Evolutionary conservation across 2,329 filamentous ascomycete species (phyloP).

Genomic region (Cladophialophora psammophila): DNA sequence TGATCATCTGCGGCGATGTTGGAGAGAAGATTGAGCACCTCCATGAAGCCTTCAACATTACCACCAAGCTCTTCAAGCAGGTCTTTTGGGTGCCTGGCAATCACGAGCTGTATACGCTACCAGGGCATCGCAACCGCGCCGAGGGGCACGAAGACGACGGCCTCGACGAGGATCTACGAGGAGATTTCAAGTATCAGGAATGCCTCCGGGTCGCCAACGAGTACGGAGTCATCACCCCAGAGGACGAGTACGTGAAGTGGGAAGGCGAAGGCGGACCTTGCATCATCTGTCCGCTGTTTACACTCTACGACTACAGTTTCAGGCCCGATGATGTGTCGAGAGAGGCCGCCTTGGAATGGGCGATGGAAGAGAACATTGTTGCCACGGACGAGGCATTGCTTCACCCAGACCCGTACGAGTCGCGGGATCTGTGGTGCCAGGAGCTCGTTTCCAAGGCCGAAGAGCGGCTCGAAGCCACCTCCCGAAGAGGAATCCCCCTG

Average conservation of each 20-base stretch:
- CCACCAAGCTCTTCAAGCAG: conserved; percentile 40
- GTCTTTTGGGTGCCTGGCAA: conserved; percentile 63
- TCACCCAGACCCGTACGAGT: conserved; percentile 38
- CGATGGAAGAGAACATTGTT: conserved; percentile 38
- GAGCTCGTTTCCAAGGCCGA: conserved; percentile 34
- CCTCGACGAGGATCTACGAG: conserved; percentile 47
- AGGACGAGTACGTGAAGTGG: conserved; percentile 64
- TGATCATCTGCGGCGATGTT: conserved; percentile 41
- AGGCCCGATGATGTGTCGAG: conserved; percentile 58
- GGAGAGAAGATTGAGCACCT: conserved; percentile 41
- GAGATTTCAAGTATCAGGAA: conserved; percentile 62
- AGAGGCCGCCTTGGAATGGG: conserved; percentile 51
- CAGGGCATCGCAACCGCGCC: conserved; percentile 32
- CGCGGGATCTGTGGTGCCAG: conserved; percentile 38
- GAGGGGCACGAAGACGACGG: conserved; percentile 28
- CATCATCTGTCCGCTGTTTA: conserved; percentile 64
- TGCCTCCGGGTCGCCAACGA: conserved; percentile 62
- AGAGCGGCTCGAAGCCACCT: conserved; percentile 32
- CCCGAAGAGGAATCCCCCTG: conserved; percentile 32
- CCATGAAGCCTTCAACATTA: conserved; percentile 35
- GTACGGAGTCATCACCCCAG: conserved; percentile 62
- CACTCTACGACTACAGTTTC: conserved; percentile 67
- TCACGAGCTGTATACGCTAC: conserved; percentile 65
- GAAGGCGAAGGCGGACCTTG: conserved; percentile 59
- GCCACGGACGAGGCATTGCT: conserved; percentile 40